These are phyloP conservation scores for Xylariaceae sp. DNA, from an alignment of 2,329 filamentous ascomycete species.

Conservation along the genomic window DNA sequence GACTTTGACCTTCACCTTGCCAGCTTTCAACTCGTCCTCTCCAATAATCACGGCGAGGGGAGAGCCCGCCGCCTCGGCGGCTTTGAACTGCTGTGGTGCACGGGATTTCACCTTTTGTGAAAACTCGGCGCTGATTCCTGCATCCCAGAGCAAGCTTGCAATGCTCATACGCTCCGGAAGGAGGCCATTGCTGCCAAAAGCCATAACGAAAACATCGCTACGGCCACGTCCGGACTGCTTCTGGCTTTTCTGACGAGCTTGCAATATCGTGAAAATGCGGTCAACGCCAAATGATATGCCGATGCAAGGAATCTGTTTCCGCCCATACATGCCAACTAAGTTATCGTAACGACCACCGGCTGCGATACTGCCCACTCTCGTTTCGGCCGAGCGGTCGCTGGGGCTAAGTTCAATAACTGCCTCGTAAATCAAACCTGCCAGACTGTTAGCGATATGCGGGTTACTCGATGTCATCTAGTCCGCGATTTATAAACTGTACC, in stretches of 20 bases:
- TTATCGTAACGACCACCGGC: conserved; percentile 75
- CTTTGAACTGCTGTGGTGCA: conserved; percentile 84
- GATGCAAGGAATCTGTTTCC: conserved; percentile 68
- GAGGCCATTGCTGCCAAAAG: conserved; percentile 78
- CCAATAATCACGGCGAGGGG: conserved; percentile 87
- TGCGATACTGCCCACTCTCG: conserved; percentile 70
- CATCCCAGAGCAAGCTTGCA: conserved; percentile 73
- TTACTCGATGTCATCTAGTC: neutral
- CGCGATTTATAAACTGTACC: conserved; percentile 38
- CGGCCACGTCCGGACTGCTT: conserved; percentile 14
- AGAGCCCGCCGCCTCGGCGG: conserved; percentile 72
- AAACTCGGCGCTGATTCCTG: conserved; percentile 88
- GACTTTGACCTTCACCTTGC: conserved; percentile 84
- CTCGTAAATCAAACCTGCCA: conserved; percentile 58
- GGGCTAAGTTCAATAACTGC: conserved; percentile 60
- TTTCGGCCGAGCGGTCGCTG: conserved; percentile 63
- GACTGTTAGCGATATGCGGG: neutral
- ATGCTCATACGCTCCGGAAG: conserved; percentile 81
- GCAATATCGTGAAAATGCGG: conserved; percentile 73
- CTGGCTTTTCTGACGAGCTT: conserved; percentile 56
- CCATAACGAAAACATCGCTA: conserved; percentile 88
- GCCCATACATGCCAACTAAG: conserved; percentile 74
- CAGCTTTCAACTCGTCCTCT: conserved; percentile 78
- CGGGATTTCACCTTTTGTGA: conserved; percentile 88
- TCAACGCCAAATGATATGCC: conserved; percentile 78